Base-by-base conservation (phyloP, 345 rosid species). In the Pseudoturritis turrita region DNA sequence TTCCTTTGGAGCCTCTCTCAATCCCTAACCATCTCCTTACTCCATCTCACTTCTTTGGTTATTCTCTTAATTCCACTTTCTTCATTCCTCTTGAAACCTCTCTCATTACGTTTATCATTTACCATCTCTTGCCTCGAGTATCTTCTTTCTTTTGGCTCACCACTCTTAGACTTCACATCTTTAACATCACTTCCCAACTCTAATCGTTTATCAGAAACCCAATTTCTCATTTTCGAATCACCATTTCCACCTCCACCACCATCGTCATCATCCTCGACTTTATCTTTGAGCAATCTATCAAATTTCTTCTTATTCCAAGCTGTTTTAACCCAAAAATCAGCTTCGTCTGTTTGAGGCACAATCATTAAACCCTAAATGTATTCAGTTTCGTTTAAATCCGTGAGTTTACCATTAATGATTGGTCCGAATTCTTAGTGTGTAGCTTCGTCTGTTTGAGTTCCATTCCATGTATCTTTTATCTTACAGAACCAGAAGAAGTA, bases 321-420 rank as follows among this genome's bases (percentile, higher is more conserved):
- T 67, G 82, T 78, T 83, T 77, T 89, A 73, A 87, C 81, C 29
- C n/a, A n/a, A n/a, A n/a, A n/a, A n/a, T n/a, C n/a, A n/a, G n/a
- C n/a, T n/a, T n/a, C n/a, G n/a, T n/a, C n/a, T n/a, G n/a, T n/a
- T n/a, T n/a, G n/a, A n/a, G n/a, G n/a, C n/a, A n/a, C n/a, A n/a
- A n/a, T n/a, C n/a, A n/a, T n/a, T n/a, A n/a, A n/a, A n/a, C n/a
- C n/a, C n/a, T n/a, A n/a, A n/a, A n/a, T n/a, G n/a, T n/a, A n/a
- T n/a, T n/a, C n/a, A n/a, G n/a, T n/a, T n/a, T n/a, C n/a, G n/a
- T n/a, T n/a, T n/a, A n/a, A n/a, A n/a, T n/a, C n/a, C n/a, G n/a
- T n/a, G n/a, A n/a, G n/a, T n/a, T n/a, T n/a, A n/a, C n/a, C n/a
- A n/a, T n/a, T n/a, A n/a, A n/a, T n/a, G n/a, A n/a, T n/a, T n/a